Evolutionary conservation across 2,329 filamentous ascomycete species (phyloP).

Genomic region (Epichloe baconii): DNA sequence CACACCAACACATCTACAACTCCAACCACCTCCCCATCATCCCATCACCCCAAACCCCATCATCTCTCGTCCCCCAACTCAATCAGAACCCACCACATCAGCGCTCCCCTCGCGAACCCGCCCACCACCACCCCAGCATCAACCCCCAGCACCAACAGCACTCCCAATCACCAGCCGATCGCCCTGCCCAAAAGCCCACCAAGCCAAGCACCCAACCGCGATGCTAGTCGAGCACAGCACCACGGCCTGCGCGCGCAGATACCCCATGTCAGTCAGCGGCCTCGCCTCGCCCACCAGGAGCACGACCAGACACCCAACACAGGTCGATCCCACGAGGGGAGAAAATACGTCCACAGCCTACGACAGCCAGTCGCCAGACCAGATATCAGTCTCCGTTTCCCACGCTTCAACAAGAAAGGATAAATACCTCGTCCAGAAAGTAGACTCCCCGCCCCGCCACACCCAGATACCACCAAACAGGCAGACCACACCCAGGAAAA

Average conservation of each 20-base stretch:
- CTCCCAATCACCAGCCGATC: conserved; percentile 12
- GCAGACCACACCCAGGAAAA: conserved; percentile 14
- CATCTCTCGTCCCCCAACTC: conserved; percentile 1
- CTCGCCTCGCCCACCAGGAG: conserved; percentile 15
- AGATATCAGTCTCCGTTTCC: no score
- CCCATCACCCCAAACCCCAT: no score
- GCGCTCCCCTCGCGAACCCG: conserved; percentile 16
- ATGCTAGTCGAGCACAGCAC: conserved; percentile 12
- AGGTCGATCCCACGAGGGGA: conserved; percentile 8
- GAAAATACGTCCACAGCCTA: conserved; percentile 17
- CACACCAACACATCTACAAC: no score
- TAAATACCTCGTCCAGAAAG: conserved; percentile 14
- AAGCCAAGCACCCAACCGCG: conserved; percentile 11
- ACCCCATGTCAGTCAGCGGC: conserved; percentile 13
- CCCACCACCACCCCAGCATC: conserved; percentile 16
- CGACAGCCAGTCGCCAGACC: not conserved
- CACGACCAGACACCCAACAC: conserved; percentile 13
- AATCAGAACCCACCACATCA: conserved; percentile 14
- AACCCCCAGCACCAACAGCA: conserved; percentile 15
- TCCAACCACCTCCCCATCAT: no score
- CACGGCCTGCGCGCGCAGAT: conserved; percentile 16
- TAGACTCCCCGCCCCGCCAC: conserved; percentile 12
- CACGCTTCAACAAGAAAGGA: no score
- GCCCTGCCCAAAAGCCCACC: conserved; percentile 9
- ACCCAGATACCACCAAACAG: conserved; percentile 15